Conservation (phyloP, 2,329 filamentous ascomycete genomes). For the Botryotinia narcissicola region DNA sequence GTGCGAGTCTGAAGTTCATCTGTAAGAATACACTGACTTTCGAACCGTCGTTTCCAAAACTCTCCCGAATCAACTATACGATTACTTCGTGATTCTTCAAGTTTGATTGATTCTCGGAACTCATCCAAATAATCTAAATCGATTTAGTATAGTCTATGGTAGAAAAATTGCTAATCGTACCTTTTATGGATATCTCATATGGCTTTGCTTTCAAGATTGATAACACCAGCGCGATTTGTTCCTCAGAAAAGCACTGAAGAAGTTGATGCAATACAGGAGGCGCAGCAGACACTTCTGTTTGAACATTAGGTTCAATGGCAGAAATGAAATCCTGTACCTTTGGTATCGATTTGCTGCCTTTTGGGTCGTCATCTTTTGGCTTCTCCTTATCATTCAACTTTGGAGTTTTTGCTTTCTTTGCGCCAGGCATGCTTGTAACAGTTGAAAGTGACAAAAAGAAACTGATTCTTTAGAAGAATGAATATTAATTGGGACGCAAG, state of each 20-base stretch:
- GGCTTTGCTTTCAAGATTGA: background rate
- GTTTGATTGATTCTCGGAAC: background rate
- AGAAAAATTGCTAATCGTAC: background rate
- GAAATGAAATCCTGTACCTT: background rate
- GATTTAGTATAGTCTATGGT: background rate
- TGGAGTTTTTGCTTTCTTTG: background rate
- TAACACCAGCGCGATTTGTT: background rate
- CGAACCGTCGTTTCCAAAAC: slow-evolving; percentile 3
- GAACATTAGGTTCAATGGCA: background rate
- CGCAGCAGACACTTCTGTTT: background rate
- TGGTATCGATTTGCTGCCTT: background rate
- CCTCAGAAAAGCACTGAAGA: background rate
- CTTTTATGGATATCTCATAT: background rate
- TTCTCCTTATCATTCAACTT: background rate
- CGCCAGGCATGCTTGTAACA: background rate
- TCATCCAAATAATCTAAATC: background rate
- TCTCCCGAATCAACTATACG: background rate
- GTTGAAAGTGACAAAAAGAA: background rate
- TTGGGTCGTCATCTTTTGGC: background rate
- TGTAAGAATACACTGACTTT: background rate
- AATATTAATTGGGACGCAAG: background rate
- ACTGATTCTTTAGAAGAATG: background rate
- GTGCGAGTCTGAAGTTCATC: background rate
- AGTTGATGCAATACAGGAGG: background rate
- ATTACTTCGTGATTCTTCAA: background rate